phyloP scores from a whole-genome alignment of 192 early-diverging fungal species.

The Coemansia furcata region DNA sequence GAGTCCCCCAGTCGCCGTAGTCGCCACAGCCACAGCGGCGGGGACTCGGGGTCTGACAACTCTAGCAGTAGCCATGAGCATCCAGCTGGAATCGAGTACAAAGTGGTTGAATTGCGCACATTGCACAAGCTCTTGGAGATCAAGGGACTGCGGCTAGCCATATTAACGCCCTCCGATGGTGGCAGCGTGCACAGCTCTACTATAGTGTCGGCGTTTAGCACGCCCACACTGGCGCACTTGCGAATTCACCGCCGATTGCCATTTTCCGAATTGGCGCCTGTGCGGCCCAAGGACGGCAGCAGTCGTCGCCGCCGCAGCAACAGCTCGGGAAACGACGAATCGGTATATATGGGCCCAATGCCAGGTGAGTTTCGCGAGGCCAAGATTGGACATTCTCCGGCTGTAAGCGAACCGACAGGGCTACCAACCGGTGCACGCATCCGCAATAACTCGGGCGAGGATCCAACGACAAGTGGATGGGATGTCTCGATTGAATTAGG shows the following conservation, averaged over 20 bases:
- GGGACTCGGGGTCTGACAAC: constrained; percentile 12
- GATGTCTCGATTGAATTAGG: constrained; percentile 31
- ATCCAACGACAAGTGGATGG: constrained; percentile 49
- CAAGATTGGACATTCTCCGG: constrained; percentile 1
- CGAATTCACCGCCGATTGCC: constrained; percentile 53
- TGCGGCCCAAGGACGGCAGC: constrained; percentile 10
- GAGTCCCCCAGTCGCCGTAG: constrained; percentile 8
- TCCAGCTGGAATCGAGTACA: constrained; percentile 47
- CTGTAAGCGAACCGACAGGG: not conserved
- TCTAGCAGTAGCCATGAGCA: constrained; percentile 23
- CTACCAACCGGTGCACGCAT: constrained; percentile 1
- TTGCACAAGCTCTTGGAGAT: constrained; percentile 42
- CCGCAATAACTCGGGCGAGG: constrained; percentile 38
- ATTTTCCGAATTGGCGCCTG: constrained; percentile 49
- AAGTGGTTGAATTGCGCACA: constrained; percentile 41
- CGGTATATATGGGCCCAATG: constrained; percentile 53
- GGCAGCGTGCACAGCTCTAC: not conserved
- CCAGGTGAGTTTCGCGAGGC: constrained; percentile 51
- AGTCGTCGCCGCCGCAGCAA: not conserved
- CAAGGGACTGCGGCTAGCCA: constrained; percentile 27
- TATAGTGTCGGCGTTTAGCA: constrained; percentile 35
- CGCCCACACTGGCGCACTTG: constrained; percentile 36
- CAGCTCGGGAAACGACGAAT: constrained; percentile 16
- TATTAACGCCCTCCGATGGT: not conserved
- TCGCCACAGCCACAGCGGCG: constrained; percentile 13